phyloP scores from a whole-genome alignment of 257 asterid species.

The Ocimum tenuiflorum region DNA sequence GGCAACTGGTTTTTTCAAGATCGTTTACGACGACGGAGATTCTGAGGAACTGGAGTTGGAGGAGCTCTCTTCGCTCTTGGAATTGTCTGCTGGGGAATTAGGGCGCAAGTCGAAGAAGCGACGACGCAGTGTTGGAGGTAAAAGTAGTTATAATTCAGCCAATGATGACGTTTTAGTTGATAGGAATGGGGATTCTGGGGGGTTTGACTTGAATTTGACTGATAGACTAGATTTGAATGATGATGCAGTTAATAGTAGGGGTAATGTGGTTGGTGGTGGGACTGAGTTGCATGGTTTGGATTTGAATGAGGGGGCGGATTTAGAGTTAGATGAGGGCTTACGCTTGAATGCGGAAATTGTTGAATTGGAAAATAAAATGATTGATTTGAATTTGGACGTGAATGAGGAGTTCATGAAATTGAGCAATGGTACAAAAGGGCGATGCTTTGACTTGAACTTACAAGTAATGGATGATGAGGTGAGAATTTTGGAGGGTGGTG shows the following conservation, averaged over 20 bases:
- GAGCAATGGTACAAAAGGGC: constrained; percentile 28
- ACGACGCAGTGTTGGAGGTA: constrained; percentile 40
- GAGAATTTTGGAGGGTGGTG: constrained; percentile 28
- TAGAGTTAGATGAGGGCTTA: constrained; percentile 31
- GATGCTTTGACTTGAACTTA: constrained; percentile 72
- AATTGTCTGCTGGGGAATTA: constrained; percentile 16
- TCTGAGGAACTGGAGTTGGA: constrained; percentile 51
- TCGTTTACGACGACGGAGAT: constrained; percentile 69
- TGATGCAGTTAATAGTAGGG: constrained; percentile 29
- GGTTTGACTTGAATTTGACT: constrained; percentile 42
- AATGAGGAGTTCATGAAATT: constrained; percentile 34
- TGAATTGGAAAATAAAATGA: constrained; percentile 30
- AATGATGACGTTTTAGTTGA: constrained; percentile 25
- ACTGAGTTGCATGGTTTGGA: constrained; percentile 44
- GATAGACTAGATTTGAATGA: constrained; percentile 37
- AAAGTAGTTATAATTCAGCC: constrained; percentile 9
- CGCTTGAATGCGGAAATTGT: constrained; percentile 11
- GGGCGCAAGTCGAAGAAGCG: constrained; percentile 39
- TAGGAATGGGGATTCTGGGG: constrained; percentile 15
- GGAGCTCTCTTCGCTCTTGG: constrained; percentile 36
- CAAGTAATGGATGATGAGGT: constrained; percentile 49
- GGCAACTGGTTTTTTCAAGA: constrained; percentile 36
- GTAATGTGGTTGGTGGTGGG: constrained; percentile 28
- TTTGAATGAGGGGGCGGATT: constrained; percentile 41
- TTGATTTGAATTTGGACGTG: constrained; percentile 73